These are phyloP conservation scores for Trypanosoma congolense DNA, from an alignment of 208 protist species.

Conservation along the genomic window DNA sequence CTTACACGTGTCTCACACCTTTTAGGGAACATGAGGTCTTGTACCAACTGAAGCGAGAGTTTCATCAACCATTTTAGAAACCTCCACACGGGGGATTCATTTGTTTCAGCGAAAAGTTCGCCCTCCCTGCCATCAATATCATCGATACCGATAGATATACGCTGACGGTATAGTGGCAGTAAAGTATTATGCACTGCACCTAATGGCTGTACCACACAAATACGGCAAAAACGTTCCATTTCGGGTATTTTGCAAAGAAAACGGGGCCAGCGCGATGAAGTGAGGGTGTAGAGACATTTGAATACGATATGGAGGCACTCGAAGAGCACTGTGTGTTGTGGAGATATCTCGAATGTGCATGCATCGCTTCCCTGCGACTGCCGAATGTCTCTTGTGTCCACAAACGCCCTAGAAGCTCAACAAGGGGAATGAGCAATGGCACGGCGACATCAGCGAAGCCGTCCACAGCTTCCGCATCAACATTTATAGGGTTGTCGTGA, in stretches of 20 bases:
- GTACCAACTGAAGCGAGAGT: slow-evolving; percentile 45
- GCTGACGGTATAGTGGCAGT: slow-evolving; percentile 38
- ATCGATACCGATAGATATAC: slow-evolving; percentile 10
- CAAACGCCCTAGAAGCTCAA: slow-evolving; percentile 34
- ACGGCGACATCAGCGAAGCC: slow-evolving; percentile 35
- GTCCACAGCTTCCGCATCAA: slow-evolving; percentile 43
- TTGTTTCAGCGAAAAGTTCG: slow-evolving; percentile 57
- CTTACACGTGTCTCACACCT: slow-evolving; percentile 54
- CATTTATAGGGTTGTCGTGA: slow-evolving; percentile 47
- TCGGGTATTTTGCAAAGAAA: slow-evolving; percentile 52
- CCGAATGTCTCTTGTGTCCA: slow-evolving; percentile 38
- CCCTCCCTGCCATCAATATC: slow-evolving; percentile 26
- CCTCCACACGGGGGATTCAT: slow-evolving; percentile 51
- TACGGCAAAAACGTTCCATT: slow-evolving; percentile 47
- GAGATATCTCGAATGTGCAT: slow-evolving; percentile 29
- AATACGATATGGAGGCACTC: slow-evolving; percentile 69
- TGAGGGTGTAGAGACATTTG: slow-evolving; percentile 68
- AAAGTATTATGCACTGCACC: slow-evolving; percentile 30
- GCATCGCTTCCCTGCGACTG: background rate
- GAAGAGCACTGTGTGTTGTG: slow-evolving; percentile 33
- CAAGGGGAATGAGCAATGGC: slow-evolving; percentile 43
- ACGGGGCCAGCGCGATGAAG: slow-evolving; percentile 43
- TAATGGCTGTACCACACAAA: slow-evolving; percentile 33
- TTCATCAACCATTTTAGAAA: slow-evolving; percentile 58
- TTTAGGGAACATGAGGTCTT: slow-evolving; percentile 60